Percentiles rank a stretch among this genome's conserved stretches.
Evolutionary conservation across 1,139 yeast species (phyloP).

Genomic region (Yamadazyma dendronema): DNA sequence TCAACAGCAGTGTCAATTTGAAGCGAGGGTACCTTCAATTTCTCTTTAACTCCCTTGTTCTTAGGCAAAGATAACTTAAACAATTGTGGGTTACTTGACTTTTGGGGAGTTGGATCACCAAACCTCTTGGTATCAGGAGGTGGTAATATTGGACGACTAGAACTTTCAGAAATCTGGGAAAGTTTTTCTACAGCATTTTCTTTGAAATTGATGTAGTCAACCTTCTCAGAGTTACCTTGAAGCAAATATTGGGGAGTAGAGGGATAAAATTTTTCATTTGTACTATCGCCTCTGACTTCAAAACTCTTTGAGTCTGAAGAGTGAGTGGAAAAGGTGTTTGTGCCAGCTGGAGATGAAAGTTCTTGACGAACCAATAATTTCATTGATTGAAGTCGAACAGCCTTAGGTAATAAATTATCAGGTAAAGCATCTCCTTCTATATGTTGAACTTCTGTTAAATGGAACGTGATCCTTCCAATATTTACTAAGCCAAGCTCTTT

Average conservation of each 20-base stretch:
- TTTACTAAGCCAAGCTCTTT: slow-evolving; percentile 40
- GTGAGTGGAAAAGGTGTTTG: slow-evolving; percentile 38
- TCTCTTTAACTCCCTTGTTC: slow-evolving; percentile 14
- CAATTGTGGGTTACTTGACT: slow-evolving; percentile 14
- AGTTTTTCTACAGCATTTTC: slow-evolving; percentile 29
- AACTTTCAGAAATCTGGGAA: slow-evolving; percentile 13
- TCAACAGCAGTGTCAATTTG: slow-evolving; percentile 27
- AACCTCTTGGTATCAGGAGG: slow-evolving; percentile 5
- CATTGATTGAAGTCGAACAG: slow-evolving; percentile 19
- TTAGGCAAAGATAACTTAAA: slow-evolving; percentile 23
- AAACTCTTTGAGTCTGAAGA: slow-evolving; percentile 52
- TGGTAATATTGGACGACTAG: slow-evolving; percentile 8
- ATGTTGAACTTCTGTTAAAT: slow-evolving; percentile 70
- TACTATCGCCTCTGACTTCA: slow-evolving; percentile 41
- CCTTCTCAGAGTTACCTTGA: slow-evolving; percentile 34
- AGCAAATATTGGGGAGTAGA: slow-evolving; percentile 62
- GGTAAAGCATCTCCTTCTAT: slow-evolving; percentile 62
- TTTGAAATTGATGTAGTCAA: slow-evolving; percentile 66
- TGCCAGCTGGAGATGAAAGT: slow-evolving; percentile 30
- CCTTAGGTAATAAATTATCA: slow-evolving; percentile 34
- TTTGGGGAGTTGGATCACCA: neutral
- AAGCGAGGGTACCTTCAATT: slow-evolving; percentile 22
- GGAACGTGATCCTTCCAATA: slow-evolving; percentile 47
- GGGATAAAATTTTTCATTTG: slow-evolving; percentile 44
- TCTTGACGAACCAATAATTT: slow-evolving; percentile 48